Base-by-base conservation (phyloP, 352 stramenopile species). In the Phytophthora sp. region DNA sequence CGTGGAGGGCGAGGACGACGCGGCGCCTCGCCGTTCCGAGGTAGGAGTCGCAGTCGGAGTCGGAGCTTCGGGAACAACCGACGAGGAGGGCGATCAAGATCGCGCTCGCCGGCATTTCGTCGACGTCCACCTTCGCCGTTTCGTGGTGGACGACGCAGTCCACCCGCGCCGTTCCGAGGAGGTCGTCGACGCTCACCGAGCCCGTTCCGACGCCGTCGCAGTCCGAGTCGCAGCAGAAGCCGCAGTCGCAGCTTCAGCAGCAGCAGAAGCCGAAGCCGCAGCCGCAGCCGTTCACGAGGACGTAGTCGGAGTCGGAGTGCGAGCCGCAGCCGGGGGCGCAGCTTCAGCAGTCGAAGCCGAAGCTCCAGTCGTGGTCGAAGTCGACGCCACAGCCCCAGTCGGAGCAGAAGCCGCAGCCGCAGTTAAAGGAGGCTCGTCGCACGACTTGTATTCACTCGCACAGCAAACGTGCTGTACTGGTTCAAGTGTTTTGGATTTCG, bases 1-100 rank as follows among this genome's bases (percentile, higher is more conserved):
- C 24, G 65, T 26, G 54, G 51, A 1, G 64, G 57, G 20, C 66
- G 69, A 15, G 56, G 29, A 6, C 65, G 77, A 20, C 78, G 81
- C 7, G 57, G 16, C 0, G 57, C 59, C 0, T 91, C 84, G 9
- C 76, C 79, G 4, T 88, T 85, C 45, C 79, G 88, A 18, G 80
- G 77, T 0, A 63, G 77, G 1, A 86, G 80, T 58, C 76, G 65
- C 12, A 86, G 81, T 65, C 76, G 66, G 3, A 77, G 72, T 16
- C 69, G 47, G 18, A 78, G 75, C 20, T 70, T 71, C 15, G 57
- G 46, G 8, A 66, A 62, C n/a, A 72, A 67, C 5, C 60, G 59
- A 18, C 74, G 76, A 1, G 46, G 53, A 26, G 15, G 47, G 1
- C 51, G 74, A 1, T 76, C 76, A 7, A 64, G 76, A 21, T 82